Percentiles rank a stretch among this genome's conserved stretches.
Conservation (phyloP, 1,139 yeast genomes). For the Candida glucosophila region DNA sequence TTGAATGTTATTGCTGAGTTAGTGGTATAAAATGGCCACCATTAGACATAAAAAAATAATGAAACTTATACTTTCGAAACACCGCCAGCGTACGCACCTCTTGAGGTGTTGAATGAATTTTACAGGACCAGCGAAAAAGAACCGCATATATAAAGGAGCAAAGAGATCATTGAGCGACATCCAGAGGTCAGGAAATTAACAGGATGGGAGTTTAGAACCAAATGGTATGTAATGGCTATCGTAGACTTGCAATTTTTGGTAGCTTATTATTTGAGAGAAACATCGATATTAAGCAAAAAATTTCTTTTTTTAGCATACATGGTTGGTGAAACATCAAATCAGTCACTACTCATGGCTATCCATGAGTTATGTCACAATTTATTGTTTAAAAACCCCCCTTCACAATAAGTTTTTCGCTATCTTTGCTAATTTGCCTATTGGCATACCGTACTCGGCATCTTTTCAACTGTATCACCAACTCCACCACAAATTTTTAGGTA, state of each 20-base stretch:
- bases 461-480: constrained; percentile 88
- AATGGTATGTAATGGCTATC: constrained; percentile 60
- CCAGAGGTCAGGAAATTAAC: constrained; percentile 76
- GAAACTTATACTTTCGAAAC: constrained; percentile 29
- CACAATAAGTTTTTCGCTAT: constrained; percentile 74
- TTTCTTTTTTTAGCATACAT: constrained; percentile 62
- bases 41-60: too few relatives aligned
- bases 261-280: constrained; percentile 54
- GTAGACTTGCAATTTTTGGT: constrained; percentile 54
- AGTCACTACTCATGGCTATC: constrained; percentile 76
- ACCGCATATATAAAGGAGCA: constrained; percentile 73
- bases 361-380: constrained; percentile 84
- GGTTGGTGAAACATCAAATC: constrained; percentile 80
- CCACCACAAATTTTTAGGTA: constrained; percentile 90
- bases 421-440: constrained; percentile 75
- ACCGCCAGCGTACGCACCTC: constrained; percentile 37
- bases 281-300: constrained; percentile 43
- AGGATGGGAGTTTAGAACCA: constrained; percentile 83
- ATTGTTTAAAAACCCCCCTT: constrained; percentile 68
- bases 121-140: constrained; percentile 80
- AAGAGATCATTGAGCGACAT: constrained; percentile 59
- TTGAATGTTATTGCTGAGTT: too few relatives aligned
- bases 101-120: constrained; percentile 46
- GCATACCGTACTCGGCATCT: constrained; percentile 84
- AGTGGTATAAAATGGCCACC: too few relatives aligned